Evolutionary conservation across 441 rosid genomes (phyloP).

Genomic region (Manihot esculenta): DNA sequence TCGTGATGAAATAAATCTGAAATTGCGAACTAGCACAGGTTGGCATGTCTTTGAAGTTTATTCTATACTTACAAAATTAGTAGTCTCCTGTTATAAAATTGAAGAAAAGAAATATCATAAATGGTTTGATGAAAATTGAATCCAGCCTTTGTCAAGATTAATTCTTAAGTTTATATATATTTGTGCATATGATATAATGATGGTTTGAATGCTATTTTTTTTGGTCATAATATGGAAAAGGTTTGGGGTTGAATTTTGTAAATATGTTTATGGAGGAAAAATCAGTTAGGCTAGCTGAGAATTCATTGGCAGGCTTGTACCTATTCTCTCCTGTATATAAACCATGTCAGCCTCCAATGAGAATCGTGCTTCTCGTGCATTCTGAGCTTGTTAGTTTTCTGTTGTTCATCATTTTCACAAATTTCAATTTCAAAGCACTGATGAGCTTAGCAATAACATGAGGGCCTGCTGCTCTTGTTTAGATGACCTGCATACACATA

Average conservation of each 20-base stretch:
- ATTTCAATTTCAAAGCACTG: not conserved
- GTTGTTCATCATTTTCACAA: too few relatives aligned
- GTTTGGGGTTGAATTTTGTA: not conserved
- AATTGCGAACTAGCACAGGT: constrained; percentile 91
- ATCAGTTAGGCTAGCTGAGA: too few relatives aligned
- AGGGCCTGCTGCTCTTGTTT: not conserved
- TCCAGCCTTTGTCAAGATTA: too few relatives aligned
- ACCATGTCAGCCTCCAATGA: too few relatives aligned
- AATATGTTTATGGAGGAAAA: too few relatives aligned
- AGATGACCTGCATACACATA: not conserved
- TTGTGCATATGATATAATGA: not conserved
- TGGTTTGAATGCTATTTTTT: not conserved
- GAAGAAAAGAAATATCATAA: too few relatives aligned
- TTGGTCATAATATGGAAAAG: not conserved
- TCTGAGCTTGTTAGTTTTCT: too few relatives aligned
- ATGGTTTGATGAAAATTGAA: too few relatives aligned
- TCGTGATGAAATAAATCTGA: constrained; percentile 82
- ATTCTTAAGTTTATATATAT: too few relatives aligned
- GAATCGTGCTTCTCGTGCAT: too few relatives aligned
- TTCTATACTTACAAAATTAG: not conserved
- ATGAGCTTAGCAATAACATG: not conserved
- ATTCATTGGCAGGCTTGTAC: too few relatives aligned
- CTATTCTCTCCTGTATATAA: too few relatives aligned
- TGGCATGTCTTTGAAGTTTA: constrained; percentile 5
- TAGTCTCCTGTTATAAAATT: not conserved